Conservation (phyloP, 176 grass and related monocot species). For the Oryza rufipogon region DNA sequence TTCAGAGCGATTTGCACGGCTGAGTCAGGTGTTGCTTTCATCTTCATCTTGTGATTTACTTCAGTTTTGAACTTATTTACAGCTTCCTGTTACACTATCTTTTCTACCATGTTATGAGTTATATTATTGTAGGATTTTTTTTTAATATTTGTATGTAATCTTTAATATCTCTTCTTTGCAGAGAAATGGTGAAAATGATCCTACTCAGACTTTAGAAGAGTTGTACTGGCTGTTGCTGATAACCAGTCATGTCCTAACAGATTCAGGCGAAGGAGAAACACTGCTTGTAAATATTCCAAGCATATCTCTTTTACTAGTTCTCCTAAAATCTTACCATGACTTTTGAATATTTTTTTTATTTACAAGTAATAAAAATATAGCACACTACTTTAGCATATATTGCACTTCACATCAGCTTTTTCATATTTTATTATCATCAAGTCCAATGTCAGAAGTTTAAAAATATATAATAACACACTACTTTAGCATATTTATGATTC, state of each 20-base stretch:
- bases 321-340: conserved; percentile 1
- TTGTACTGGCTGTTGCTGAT: conserved; percentile 95
- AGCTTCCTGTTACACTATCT: conserved; percentile 1
- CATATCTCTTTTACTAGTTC: conserved; percentile 32
- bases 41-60: conserved; percentile 30
- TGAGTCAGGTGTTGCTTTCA: conserved; percentile 68
- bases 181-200: conserved; percentile 68
- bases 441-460: conserved; percentile 7
- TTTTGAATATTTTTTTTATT: not conserved
- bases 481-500: not conserved
- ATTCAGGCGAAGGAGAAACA: conserved; percentile 97
- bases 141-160: conserved; percentile 17
- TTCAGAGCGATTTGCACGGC: conserved; percentile 66
- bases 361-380: no score
- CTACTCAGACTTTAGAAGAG: conserved; percentile 87
- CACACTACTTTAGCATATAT: not conserved
- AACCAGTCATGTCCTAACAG: conserved; percentile 95
- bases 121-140: conserved; percentile 3
- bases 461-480: not conserved
- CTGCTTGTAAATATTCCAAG: conserved; percentile 71
- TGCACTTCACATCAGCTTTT: conserved; percentile 29
- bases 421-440: conserved; percentile 30
- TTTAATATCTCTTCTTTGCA: conserved; percentile 49
- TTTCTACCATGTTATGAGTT: conserved; percentile 10
- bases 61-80: conserved; percentile 17